Percentiles rank a stretch among this genome's conserved stretches.
These are phyloP conservation scores for Linum usitatissimum DNA, from an alignment of 345 rosid genomes.

Conservation along the genomic window DNA sequence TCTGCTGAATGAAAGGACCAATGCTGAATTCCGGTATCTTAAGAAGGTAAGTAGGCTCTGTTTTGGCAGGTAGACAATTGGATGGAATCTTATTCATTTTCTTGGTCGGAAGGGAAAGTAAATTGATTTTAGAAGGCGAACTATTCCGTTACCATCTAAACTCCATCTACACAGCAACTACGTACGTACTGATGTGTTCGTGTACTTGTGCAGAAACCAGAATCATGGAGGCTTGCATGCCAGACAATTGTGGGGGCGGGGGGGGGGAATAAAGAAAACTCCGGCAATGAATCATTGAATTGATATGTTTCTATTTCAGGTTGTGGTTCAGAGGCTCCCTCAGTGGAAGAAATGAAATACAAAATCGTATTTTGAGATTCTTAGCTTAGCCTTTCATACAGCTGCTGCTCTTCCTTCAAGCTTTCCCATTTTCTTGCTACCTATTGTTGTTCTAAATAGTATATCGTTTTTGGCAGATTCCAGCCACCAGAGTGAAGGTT, in stretches of 20 bases:
- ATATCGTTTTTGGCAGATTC: no score
- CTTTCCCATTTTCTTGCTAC: neutral
- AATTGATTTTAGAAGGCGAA: no score
- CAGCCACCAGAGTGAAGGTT: no score
- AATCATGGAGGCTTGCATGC: slow-evolving; percentile 87
- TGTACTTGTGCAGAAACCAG: slow-evolving; percentile 51
- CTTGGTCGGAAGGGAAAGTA: no score
- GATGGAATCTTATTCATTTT: no score
- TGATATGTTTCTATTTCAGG: slow-evolving; percentile 23
- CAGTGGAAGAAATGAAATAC: slow-evolving; percentile 70
- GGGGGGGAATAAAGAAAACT: slow-evolving; percentile 70
- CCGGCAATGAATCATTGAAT: slow-evolving; percentile 29
- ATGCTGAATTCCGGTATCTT: slow-evolving; percentile 48
- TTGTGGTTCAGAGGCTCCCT: slow-evolving; percentile 73
- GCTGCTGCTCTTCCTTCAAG: neutral
- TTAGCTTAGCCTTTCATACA: neutral
- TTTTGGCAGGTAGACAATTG: no score
- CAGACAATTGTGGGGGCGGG: slow-evolving; percentile 91
- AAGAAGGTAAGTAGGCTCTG: slow-evolving; percentile 37
- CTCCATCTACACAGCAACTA: neutral
- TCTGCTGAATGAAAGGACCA: slow-evolving; percentile 68
- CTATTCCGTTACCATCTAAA: no score
- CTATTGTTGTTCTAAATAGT: no score
- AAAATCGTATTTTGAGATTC: neutral
- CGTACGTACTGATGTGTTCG: neutral